These are phyloP conservation scores for Pilasporangium apinafurcum DNA, from an alignment of 352 stramenopile species.

Conservation along the genomic window DNA sequence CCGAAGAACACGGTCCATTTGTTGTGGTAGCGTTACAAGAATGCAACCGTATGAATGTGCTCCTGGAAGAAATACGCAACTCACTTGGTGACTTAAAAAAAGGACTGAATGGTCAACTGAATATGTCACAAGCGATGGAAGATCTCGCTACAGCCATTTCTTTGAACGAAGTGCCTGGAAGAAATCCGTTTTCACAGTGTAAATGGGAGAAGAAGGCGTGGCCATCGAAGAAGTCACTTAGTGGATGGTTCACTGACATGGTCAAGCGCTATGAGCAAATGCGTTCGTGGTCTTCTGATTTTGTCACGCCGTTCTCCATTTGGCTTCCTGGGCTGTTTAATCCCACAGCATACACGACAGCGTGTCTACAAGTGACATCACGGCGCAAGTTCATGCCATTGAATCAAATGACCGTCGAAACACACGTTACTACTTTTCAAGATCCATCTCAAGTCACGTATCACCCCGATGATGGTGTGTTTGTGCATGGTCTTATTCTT, in stretches of 20 bases:
- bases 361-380: constrained; percentile 93
- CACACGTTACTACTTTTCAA: constrained; percentile 92
- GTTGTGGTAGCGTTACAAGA: constrained; percentile 94
- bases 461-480: constrained; percentile 90
- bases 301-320: constrained; percentile 91
- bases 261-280: constrained; percentile 89
- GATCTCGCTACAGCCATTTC: constrained; percentile 89
- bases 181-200: constrained; percentile 94
- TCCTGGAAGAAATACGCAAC: constrained; percentile 88
- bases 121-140: constrained; percentile 95
- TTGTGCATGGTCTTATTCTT: constrained; percentile 94
- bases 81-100: constrained; percentile 94
- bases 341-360: constrained; percentile 93
- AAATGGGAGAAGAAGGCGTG: constrained; percentile 96
- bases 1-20: constrained; percentile 87
- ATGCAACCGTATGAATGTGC: constrained; percentile 92
- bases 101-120: constrained; percentile 93
- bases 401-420: constrained; percentile 96
- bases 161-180: constrained; percentile 92
- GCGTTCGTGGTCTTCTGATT: constrained; percentile 82
- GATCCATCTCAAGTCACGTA: constrained; percentile 71
- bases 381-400: constrained; percentile 89
- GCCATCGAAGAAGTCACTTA: constrained; percentile 91
- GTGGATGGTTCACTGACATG: constrained; percentile 92
- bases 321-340: constrained; percentile 96